Percentiles rank a stretch among this genome's conserved stretches.
These are phyloP conservation scores for Alternaria brassicae DNA, from an alignment of 2,329 filamentous ascomycete species.

Conservation along the genomic window DNA sequence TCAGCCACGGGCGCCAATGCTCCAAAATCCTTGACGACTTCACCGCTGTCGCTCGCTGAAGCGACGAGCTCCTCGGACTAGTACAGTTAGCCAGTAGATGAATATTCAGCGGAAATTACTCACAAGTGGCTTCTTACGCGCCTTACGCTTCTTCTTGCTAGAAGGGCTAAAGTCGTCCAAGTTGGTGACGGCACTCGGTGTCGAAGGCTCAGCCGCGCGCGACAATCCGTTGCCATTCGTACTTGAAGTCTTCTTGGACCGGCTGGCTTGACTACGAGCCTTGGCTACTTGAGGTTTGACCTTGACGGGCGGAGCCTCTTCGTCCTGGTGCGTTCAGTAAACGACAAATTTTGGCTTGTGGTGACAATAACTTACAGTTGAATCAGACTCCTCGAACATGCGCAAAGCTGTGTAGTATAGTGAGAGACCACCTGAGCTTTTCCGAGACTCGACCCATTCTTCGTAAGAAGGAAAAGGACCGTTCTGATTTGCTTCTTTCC, in stretches of 20 bases:
- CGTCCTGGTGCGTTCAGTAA: slow-evolving; percentile 38
- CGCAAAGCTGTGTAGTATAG: slow-evolving; percentile 41
- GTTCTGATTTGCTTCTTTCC: slow-evolving; percentile 30
- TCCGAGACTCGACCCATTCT: slow-evolving; percentile 36
- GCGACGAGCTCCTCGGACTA: slow-evolving; percentile 44
- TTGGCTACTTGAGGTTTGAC: slow-evolving; percentile 27
- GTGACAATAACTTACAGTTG: slow-evolving; percentile 33
- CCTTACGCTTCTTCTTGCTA: slow-evolving; percentile 39
- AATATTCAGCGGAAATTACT: neutral
- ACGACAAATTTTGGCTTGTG: neutral
- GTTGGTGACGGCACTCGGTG: slow-evolving; percentile 22
- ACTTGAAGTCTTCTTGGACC: slow-evolving; percentile 36
- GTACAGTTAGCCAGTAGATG: slow-evolving; percentile 17
- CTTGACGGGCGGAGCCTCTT: slow-evolving; percentile 24
- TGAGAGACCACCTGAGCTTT: slow-evolving; percentile 38
- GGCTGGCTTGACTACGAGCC: slow-evolving; percentile 29
- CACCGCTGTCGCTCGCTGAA: slow-evolving; percentile 35
- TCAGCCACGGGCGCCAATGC: slow-evolving; percentile 9
- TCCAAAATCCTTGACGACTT: slow-evolving; percentile 26
- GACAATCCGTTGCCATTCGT: slow-evolving; percentile 34
- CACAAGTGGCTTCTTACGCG: slow-evolving; percentile 41
- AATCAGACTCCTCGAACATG: slow-evolving; percentile 39
- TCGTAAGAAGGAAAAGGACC: slow-evolving; percentile 38
- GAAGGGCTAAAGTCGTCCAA: slow-evolving; percentile 30
- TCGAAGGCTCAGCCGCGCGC: slow-evolving; percentile 24